Evolutionary conservation across 495 filamentous ascomycete species (phyloP), one percentile per base, ranked within the genome.

Genomic region (Hypomontagnella submonticulosa): DNA sequence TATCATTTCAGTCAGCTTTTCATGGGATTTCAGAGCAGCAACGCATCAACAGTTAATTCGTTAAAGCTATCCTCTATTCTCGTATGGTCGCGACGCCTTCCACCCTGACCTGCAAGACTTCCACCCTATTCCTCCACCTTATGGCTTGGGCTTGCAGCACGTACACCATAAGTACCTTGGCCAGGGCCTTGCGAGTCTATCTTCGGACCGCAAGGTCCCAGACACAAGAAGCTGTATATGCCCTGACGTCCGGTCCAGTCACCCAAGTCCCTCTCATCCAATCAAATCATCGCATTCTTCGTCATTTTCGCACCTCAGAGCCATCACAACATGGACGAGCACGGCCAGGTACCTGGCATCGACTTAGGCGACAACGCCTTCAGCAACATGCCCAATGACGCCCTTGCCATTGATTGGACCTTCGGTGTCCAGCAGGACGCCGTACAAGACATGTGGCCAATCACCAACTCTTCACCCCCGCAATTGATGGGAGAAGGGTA

Each of bases 91-190:
- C 4, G 16, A 36, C 36, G 48, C 40, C 48, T 36, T 27, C 10
- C 38, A 23, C 16, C 41, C 4, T 36, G 18, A 40, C 18, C n/a
- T 48, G 43, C 54, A 57, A 20, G 19, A 19, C 34, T 33, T 50
- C 43, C 55, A 49, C 55, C 55, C 18, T 49, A 46, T 46, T 11
- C 23, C 23, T 27, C 34, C 34, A 41, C 34, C 56, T 18, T 33
- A 11, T 6, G 1, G n/a, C 30, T 15, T 16, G 8, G 13, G 4
- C 20, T 32, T 51, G 4, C 16, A 43, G 38, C 27, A 42, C 51
- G 57, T 60, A 52, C 13, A 40, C 20, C 3, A 16, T 6, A 60
- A 36, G 57, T 61, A 34, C 48, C 57, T n/a, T 11, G n/a, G 10
- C 0, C 19, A 19, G 16, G 20, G n/a, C 27, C 15, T 27, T 23